phyloP scores from a whole-genome alignment of 2,329 filamentous ascomycete genomes.

The Venturia aucupariae region DNA sequence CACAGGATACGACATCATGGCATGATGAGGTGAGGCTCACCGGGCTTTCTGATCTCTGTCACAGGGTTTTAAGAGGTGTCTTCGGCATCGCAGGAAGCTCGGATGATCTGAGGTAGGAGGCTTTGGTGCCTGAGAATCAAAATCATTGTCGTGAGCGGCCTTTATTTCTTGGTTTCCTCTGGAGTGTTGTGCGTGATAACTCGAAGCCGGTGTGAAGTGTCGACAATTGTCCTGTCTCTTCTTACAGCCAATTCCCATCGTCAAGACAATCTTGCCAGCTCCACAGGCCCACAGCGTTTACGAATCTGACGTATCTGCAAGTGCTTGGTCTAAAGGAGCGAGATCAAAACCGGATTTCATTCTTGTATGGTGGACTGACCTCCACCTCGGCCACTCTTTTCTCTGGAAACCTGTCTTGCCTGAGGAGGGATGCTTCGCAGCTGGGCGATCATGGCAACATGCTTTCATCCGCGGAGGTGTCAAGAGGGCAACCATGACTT shows the following conservation, averaged over 20 bases:
- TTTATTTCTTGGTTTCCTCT: background rate
- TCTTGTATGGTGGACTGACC: background rate
- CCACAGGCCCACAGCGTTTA: background rate
- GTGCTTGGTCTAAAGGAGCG: background rate
- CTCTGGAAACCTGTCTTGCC: background rate
- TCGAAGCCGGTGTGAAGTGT: background rate
- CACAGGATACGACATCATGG: background rate
- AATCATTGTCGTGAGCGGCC: background rate
- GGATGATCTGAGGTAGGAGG: background rate
- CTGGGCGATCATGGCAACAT: slow-evolving; percentile 2
- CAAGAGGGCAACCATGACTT: slow-evolving; percentile 1
- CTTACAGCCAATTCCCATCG: background rate
- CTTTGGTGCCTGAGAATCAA: background rate
- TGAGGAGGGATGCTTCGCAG: background rate
- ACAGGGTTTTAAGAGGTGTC: background rate
- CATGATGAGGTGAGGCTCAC: background rate
- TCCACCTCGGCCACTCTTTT: background rate
- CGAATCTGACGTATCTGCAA: background rate
- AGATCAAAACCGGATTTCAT: background rate
- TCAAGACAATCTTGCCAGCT: background rate
- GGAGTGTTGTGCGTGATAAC: background rate
- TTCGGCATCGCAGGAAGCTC: background rate
- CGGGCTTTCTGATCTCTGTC: background rate
- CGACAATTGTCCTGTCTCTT: background rate
- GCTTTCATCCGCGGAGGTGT: slow-evolving; percentile 1